A percentile compares a stretch with the other conserved stretches of the same genome.
Evolutionary conservation across 2,329 filamentous ascomycete genomes (phyloP).

Genomic region (Dactylellina haptotyla): DNA sequence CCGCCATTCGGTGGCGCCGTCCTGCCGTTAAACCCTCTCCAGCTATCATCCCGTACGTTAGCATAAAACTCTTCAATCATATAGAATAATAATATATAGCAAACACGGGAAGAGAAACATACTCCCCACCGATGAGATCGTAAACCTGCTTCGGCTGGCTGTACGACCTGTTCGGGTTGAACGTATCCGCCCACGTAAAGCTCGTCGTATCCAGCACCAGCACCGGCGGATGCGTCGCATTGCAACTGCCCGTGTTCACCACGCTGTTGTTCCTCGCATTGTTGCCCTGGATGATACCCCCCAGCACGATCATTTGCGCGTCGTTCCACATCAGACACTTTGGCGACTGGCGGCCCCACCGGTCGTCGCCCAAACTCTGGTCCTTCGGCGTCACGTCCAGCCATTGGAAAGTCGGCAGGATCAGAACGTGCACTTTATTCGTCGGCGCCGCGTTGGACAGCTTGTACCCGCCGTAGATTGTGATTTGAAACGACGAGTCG

Average conservation of each 20-base stretch:
- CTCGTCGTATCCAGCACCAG: slow-evolving; percentile 49
- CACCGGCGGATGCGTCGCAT: slow-evolving; percentile 46
- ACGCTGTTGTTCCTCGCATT: slow-evolving; percentile 19
- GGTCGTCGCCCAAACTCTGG: slow-evolving; percentile 28
- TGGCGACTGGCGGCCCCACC: slow-evolving; percentile 26
- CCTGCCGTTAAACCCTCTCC: slow-evolving; percentile 31
- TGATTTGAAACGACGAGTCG: slow-evolving; percentile 54
- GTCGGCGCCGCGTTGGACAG: slow-evolving; percentile 42
- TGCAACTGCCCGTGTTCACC: slow-evolving; percentile 40
- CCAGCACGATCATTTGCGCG: slow-evolving; percentile 47
- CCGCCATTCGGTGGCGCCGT: slow-evolving; percentile 24
- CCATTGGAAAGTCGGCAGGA: slow-evolving; percentile 51
- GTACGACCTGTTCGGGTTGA: slow-evolving; percentile 47
- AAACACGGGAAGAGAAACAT: not conserved
- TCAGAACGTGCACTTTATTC: slow-evolving; percentile 47
- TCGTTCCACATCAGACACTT: slow-evolving; percentile 43
- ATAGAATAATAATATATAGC: not conserved
- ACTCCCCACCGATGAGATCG: slow-evolving; percentile 42
- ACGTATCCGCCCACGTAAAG: slow-evolving; percentile 36
- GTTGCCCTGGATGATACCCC: slow-evolving; percentile 36
- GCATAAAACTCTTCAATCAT: not conserved
- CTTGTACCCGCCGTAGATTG: slow-evolving; percentile 52
- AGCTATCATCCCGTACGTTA: slow-evolving; percentile 21
- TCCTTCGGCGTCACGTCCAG: slow-evolving; percentile 39
- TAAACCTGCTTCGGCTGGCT: slow-evolving; percentile 42